Base-by-base conservation (phyloP, 2,329 filamentous ascomycete species). In the Coniochaeta ligniaria region DNA sequence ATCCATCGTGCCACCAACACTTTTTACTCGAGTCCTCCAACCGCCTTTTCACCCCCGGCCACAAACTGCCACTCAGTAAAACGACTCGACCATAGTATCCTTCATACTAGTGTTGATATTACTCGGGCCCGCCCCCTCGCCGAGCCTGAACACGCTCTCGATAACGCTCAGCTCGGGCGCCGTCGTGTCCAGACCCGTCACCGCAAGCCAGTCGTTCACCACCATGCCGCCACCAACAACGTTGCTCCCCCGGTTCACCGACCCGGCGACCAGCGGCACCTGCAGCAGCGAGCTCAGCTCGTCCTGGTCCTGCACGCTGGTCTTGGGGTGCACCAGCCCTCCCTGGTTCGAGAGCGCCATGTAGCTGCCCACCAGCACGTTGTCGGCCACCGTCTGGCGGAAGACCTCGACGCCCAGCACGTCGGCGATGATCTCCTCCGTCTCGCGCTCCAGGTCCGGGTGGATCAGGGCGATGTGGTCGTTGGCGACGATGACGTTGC, bases 51-150 rank as follows among this genome's bases (percentile, higher is more conserved):
- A 9, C 33, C n/a, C 45, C 36, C 38, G n/a, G 45, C 41, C 52
- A 35, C 36, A 20, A 28, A 54, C 60, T 14, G 28, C n/a, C 61
- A 45, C 69, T 83, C 83, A 99, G 81, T 99, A 99, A 80, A 98
- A 99, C 70, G 91, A 96, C 82, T 99, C 95, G 64, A 99, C 95
- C 86, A 99, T 96, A 66, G 92, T 95, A 75, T 98, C 94, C 85
- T 97, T 98, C 81, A 97, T 88, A 68, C 80, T 87, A 59, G 87
- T 90, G 74, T 91, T 91, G 78, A 94, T 92, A 69, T 85, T 87
- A 70, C 86, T 86, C 58, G 92, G 88, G 7, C 85, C 91, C 66
- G 87, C 83, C 59, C 91, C 92, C 80, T 98, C 94, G 65, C 93
- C 93, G 55, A 99, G 81, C 70, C 92, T 86, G 82, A 99, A 99